Evolutionary conservation across 495 filamentous ascomycete genomes (phyloP), one percentile per base, ranked within the genome.

Genomic region (Terfezia boudieri): DNA sequence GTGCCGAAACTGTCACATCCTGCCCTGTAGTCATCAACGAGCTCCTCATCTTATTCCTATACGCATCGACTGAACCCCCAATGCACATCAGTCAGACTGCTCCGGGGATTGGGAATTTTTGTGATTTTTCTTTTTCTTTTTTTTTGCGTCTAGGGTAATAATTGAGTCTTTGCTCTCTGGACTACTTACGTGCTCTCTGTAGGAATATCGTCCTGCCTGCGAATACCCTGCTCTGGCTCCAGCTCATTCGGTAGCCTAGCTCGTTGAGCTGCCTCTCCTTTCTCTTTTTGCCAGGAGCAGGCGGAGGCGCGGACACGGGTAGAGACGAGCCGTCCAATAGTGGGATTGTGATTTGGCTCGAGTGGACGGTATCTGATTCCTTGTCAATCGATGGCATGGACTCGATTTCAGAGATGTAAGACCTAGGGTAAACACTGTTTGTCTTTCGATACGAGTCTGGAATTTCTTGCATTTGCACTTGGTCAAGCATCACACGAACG

Each of bases 191-290:
- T 59, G 86, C 87, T 72, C 83, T 79, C 68, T 98, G 90, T 66
- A 96, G 69, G 65, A 98, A 98, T 57, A 94, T 71, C 50, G 79
- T 84, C 61, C 85, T 74, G 5, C 79, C 82, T 14, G 84, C 76
- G 69, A 95, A 95, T 1, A 86, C 80, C 49, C 88, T 74, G 64
- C 85, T 86, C 68, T 94, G 88, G 51, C 83, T 77, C 90, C 90
- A 98, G 48, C 82, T 84, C 80, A 98, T 92, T 14, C 89, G 76
- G 62, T 92, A 95, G 0, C 86, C 90, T 50, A 96, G 66, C 63
- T 96, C 87, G 62, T 98, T 98, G 58, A 98, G 65, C 51, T 82
- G 71, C 5, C 86, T 76, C 64, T 98, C 89, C 68, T 85, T 88
- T 46, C 71, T 76, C 51, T 83, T 76, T 52, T 76, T 74, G 46